These are phyloP conservation scores for Asterophora parasitica DNA, from an alignment of 768 basidiomycete genomes.

Conservation along the genomic window DNA sequence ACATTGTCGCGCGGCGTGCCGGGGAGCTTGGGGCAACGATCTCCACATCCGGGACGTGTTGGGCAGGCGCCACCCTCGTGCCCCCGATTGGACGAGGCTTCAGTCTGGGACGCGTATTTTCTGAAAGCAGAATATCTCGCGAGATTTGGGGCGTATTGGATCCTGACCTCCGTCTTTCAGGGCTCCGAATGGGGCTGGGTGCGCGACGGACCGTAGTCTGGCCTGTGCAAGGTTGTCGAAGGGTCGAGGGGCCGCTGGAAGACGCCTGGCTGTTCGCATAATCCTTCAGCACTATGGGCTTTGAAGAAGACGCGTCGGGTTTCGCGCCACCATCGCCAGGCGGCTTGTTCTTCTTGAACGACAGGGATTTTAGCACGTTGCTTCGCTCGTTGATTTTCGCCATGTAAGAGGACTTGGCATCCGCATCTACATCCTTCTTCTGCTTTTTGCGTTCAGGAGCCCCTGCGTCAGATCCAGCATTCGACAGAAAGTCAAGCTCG, in stretches of 20 bases:
- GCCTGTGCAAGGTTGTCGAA: background rate
- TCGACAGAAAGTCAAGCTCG: constrained; percentile 20
- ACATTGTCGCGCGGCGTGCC: constrained; percentile 11
- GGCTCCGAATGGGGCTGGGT: constrained; percentile 5
- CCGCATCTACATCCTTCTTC: constrained; percentile 4
- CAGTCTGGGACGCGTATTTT: constrained; percentile 8
- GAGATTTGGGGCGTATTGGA: background rate
- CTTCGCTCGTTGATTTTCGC: background rate
- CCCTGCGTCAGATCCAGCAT: constrained; percentile 12
- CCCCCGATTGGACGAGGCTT: constrained; percentile 11
- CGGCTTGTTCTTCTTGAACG: constrained; percentile 32
- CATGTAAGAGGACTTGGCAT: constrained; percentile 1
- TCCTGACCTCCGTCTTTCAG: background rate
- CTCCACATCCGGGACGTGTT: constrained; percentile 1
- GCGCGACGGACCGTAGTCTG: background rate
- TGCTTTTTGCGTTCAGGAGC: constrained; percentile 8
- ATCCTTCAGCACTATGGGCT: constrained; percentile 1
- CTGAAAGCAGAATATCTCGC: background rate
- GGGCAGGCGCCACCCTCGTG: background rate
- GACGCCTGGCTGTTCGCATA: background rate
- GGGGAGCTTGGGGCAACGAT: constrained; percentile 5
- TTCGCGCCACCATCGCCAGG: constrained; percentile 1
- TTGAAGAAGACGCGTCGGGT: constrained; percentile 1
- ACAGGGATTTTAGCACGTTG: constrained; percentile 19
- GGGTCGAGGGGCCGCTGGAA: background rate